phyloP scores from a whole-genome alignment of 2,329 filamentous ascomycete species.

The Nemania bipapillata region DNA sequence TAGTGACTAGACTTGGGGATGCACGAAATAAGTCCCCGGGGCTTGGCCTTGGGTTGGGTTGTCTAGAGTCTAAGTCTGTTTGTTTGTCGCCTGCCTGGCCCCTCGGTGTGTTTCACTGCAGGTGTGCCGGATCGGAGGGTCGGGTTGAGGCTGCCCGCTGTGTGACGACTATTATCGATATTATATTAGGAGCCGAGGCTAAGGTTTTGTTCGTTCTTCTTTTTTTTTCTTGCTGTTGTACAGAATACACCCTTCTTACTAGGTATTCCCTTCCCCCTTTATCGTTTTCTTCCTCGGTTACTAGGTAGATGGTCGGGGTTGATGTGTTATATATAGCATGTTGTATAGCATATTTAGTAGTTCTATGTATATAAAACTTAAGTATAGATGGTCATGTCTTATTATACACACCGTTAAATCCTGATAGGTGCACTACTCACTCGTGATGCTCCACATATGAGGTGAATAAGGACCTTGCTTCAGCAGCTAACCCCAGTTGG shows the following conservation, averaged over 20 bases:
- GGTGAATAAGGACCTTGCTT: neutral
- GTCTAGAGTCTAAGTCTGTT: neutral
- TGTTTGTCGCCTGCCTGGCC: neutral
- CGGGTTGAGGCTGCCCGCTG: neutral
- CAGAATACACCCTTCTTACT: neutral
- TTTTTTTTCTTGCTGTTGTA: neutral
- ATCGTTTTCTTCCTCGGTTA: neutral
- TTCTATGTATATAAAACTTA: neutral
- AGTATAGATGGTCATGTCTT: neutral
- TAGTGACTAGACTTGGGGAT: too few relatives aligned
- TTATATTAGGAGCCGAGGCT: neutral
- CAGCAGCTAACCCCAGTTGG: neutral
- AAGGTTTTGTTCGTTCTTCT: neutral
- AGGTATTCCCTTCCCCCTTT: neutral
- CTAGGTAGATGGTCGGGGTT: neutral
- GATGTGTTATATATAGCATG: neutral
- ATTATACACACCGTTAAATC: neutral
- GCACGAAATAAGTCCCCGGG: neutral
- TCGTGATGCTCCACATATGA: neutral
- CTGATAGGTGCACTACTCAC: neutral
- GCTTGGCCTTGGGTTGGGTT: neutral
- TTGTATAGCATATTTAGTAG: neutral
- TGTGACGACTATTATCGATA: constrained; percentile 15
- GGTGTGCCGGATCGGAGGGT: constrained; percentile 11
- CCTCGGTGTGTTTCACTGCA: constrained; percentile 8